Conservation (phyloP, 331 rosid species). For the Quercus phellos region DNA sequence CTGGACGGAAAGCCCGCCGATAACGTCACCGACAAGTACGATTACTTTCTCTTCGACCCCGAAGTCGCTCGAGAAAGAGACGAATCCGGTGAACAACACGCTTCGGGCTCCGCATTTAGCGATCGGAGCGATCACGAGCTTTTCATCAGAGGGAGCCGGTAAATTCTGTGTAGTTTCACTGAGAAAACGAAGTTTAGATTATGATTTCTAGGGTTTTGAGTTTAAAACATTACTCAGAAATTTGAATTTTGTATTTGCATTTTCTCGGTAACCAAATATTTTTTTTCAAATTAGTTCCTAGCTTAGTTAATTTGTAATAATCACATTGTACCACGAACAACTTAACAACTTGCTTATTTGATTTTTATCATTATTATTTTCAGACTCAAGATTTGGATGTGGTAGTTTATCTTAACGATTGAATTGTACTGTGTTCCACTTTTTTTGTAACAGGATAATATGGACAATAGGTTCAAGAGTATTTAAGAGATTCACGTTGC, state of each 20-base stretch:
- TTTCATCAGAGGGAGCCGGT: conserved; percentile 73
- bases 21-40: conserved; percentile 54
- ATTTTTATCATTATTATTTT: too few relatives aligned
- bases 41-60: conserved; percentile 82
- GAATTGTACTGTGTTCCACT: neutral
- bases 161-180: conserved; percentile 15
- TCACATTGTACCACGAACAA: neutral
- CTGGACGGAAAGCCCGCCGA: conserved; percentile 76
- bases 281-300: neutral
- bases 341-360: neutral
- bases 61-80: conserved; percentile 57
- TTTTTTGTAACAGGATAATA: conserved; percentile 53
- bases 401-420: neutral
- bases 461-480: conserved; percentile 93
- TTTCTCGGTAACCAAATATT: neutral
- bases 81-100: conserved; percentile 44
- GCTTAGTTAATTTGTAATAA: neutral
- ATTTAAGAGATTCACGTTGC: conserved; percentile 71
- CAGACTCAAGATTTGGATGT: too few relatives aligned
- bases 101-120: conserved; percentile 44
- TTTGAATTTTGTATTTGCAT: neutral
- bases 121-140: conserved; percentile 81
- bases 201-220: neutral
- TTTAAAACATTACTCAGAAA: neutral
- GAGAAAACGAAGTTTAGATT: neutral